Conservation (phyloP, 805 yeast genomes). For the Wickerhamiella dianesei region DNA sequence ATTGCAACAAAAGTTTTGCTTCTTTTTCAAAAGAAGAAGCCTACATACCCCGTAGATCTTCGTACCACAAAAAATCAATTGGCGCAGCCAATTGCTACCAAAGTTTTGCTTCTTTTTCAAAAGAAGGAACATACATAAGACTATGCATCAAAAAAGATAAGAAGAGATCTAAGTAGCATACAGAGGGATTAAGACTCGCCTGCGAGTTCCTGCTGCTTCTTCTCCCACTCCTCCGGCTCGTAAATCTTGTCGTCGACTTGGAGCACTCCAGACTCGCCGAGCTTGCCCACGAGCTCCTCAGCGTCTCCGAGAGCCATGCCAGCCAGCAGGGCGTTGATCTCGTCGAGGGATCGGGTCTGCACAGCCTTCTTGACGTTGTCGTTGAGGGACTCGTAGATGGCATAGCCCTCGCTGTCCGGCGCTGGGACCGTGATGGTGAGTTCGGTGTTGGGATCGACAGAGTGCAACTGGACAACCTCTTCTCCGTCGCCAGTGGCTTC, state of each 20-base stretch:
- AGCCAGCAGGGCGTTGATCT: conserved; percentile 71
- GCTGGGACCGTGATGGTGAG: conserved; percentile 49
- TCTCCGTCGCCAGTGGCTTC: conserved; percentile 40
- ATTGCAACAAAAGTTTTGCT: too few species aligned
- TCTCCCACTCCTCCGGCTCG: conserved; percentile 27
- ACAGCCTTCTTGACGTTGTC: conserved; percentile 66
- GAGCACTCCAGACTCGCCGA: conserved; percentile 71
- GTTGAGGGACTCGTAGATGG: conserved; percentile 41
- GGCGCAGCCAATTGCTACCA: too few species aligned
- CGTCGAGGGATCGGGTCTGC: conserved; percentile 55
- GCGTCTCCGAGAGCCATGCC: conserved; percentile 63
- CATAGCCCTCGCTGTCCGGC: conserved; percentile 25
- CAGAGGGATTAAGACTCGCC: conserved; percentile 1
- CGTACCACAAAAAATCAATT: too few species aligned
- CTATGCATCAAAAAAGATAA: too few species aligned
- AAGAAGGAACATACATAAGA: too few species aligned
- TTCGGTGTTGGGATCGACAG: conserved; percentile 73
- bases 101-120: too few species aligned
- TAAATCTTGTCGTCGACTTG: conserved; percentile 50
- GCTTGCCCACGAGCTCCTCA: conserved; percentile 55
- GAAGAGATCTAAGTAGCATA: too few species aligned
- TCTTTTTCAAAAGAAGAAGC: too few species aligned
- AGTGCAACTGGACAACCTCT: conserved; percentile 73
- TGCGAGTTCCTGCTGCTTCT: conserved; percentile 16
- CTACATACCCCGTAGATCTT: too few species aligned